Base-by-base conservation (phyloP, 2,329 filamentous ascomycete genomes). In the Fusarium veterinarium region DNA sequence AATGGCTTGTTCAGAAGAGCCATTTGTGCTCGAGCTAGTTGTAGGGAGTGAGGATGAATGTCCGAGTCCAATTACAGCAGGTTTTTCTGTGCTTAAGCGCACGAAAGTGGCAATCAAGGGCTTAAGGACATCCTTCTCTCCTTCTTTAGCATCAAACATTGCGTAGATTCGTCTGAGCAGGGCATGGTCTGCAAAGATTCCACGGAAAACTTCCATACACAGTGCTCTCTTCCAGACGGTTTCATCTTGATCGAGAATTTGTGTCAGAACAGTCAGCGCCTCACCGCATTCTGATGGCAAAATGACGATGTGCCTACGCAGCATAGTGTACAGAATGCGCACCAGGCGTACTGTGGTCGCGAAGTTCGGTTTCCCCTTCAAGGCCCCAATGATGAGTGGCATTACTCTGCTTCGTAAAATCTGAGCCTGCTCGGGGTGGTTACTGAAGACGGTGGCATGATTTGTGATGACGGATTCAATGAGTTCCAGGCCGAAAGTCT, bases 381-480 rank as follows among this genome's bases (percentile, higher is more conserved):
- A 84, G 4, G 92, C 91, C 64, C 90, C 91, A 64, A 94, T 92
- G 44, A 95, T 89, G 69, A 97, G 90, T 5, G 95, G 95, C 89
- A 98, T 93, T 5, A 98, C 89, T 53, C 92, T 88, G 7, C 88
- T 86, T 31, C 93, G 91, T 41, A 98, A 86, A 41, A 97, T 90
- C 72, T 95, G 88, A 9, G 92, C 89, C 80, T 97, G 93, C 78
- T 98, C 95, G 1, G 90, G 87, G 78, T 98, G 95, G 6, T 87
- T 86, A 23, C 91, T 85, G 80, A 98, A 96, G 33, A 97, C 90
- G 57, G 87, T 86, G n/a, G 91, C 89, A 84, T 98, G 94, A 76
- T 95, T 97, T 30, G 92, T 92, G 66, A 99, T 85, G 58, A 97
- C 91, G 2, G 94, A 95, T 82, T 98, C 95, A 75, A 99, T 94